Evolutionary conservation across 2,329 filamentous ascomycete genomes (phyloP).

Genomic region (Elsinoe fawcettii): DNA sequence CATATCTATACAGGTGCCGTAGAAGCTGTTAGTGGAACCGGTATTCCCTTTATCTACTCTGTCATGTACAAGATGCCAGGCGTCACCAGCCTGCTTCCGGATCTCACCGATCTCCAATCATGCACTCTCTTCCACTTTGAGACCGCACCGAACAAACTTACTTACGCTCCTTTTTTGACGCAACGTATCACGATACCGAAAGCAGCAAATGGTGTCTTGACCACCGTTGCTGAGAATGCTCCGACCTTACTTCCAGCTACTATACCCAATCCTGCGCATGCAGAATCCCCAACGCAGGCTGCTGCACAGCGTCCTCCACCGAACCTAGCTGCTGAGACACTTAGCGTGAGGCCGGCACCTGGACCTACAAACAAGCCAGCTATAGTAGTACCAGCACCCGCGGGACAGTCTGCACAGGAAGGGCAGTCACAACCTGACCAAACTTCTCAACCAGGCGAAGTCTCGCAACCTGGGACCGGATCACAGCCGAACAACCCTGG

Average conservation of each 20-base stretch:
- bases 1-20: background rate
- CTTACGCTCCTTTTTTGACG: background rate
- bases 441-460: too few relatives aligned
- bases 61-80: background rate
- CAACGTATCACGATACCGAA: background rate
- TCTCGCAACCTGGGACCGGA: too few relatives aligned
- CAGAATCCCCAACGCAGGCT: background rate
- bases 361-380: too few relatives aligned
- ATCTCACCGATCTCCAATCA: background rate
- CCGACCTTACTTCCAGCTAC: background rate
- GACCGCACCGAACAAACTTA: background rate
- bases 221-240: background rate
- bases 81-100: background rate
- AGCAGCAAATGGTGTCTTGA: background rate
- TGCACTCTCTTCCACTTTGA: background rate
- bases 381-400: too few relatives aligned
- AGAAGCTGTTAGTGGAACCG: background rate
- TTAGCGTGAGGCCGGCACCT: too few relatives aligned
- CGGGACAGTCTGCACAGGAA: too few relatives aligned
- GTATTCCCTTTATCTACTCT: background rate
- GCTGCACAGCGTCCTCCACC: background rate
- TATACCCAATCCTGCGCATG: background rate
- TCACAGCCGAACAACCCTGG: too few relatives aligned
- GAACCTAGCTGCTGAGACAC: too few relatives aligned
- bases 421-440: too few relatives aligned